Percentiles rank a stretch among this genome's conserved stretches.
Evolutionary conservation across 768 basidiomycete genomes (phyloP).

Genomic region (Thelephora aurantiotincta): DNA sequence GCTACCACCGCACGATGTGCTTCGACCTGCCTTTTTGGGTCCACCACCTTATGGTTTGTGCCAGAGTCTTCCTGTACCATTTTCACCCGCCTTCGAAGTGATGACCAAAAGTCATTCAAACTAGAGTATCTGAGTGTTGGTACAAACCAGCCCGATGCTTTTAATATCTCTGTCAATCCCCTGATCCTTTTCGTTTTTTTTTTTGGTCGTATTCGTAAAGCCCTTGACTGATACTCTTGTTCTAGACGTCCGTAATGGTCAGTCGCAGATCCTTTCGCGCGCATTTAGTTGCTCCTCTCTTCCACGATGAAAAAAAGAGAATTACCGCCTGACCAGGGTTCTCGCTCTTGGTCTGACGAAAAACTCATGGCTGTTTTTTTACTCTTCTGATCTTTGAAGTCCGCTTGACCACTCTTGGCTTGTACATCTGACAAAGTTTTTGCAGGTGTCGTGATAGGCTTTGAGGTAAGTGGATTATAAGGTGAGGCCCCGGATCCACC

Average conservation of each 20-base stretch:
- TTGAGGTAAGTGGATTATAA: background rate
- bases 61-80: background rate
- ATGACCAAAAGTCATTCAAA: constrained; percentile 68
- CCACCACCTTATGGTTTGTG: too few species aligned
- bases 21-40: too few species aligned
- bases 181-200: constrained; percentile 27
- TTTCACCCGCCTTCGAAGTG: constrained; percentile 14
- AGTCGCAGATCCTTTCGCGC: constrained; percentile 16
- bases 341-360: constrained; percentile 42
- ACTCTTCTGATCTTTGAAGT: constrained; percentile 32
- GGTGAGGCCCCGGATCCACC: constrained; percentile 19
- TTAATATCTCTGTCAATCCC: constrained; percentile 46
- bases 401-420: too few species aligned
- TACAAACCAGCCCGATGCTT: constrained; percentile 45
- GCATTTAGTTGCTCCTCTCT: constrained; percentile 12
- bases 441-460: too few species aligned
- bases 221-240: background rate
- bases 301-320: constrained; percentile 56
- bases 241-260: background rate
- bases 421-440: too few species aligned
- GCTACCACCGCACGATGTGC: too few species aligned
- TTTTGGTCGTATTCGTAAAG: background rate
- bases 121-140: constrained; percentile 83
- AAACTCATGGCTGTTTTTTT: constrained; percentile 74
- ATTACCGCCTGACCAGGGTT: constrained; percentile 69